These are phyloP conservation scores for Yarrowia sp. DNA, from an alignment of 805 yeast species.

Conservation along the genomic window DNA sequence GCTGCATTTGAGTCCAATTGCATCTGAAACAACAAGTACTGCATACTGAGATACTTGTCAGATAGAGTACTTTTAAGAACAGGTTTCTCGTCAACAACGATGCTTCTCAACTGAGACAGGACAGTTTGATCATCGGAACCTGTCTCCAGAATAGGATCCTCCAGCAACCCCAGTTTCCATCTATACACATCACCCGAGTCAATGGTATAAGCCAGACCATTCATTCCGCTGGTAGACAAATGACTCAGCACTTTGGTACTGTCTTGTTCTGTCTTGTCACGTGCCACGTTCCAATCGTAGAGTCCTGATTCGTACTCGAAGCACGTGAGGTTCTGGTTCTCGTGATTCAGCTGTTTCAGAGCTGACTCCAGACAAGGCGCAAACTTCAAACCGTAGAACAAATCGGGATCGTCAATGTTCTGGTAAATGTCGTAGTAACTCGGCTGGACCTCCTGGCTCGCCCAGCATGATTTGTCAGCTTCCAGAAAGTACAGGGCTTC, in stretches of 20 bases:
- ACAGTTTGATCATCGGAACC: slow-evolving; percentile 14
- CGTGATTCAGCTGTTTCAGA: slow-evolving; percentile 17
- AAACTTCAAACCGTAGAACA: slow-evolving; percentile 12
- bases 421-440: slow-evolving; percentile 30
- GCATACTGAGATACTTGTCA: slow-evolving; percentile 16
- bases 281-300: slow-evolving; percentile 8
- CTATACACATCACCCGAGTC: neutral
- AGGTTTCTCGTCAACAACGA: neutral
- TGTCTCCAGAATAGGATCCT: slow-evolving; percentile 13
- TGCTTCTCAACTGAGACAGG: neutral
- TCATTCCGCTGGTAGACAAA: neutral
- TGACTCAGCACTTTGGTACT: neutral
- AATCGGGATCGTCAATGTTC: slow-evolving; percentile 32
- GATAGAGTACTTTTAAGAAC: neutral
- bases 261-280: neutral
- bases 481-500: slow-evolving; percentile 37
- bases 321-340: slow-evolving; percentile 12
- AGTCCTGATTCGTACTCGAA: slow-evolving; percentile 29
- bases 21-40: slow-evolving; percentile 16
- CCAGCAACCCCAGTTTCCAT: slow-evolving; percentile 25
- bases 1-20: neutral
- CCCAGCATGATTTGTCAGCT: slow-evolving; percentile 6
- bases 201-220: slow-evolving; percentile 13
- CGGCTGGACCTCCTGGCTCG: slow-evolving; percentile 21
- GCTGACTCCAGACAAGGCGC: slow-evolving; percentile 19